phyloP scores from a whole-genome alignment of 1,284 basidiomycete genomes.

The Ceratobasidium sp. region DNA sequence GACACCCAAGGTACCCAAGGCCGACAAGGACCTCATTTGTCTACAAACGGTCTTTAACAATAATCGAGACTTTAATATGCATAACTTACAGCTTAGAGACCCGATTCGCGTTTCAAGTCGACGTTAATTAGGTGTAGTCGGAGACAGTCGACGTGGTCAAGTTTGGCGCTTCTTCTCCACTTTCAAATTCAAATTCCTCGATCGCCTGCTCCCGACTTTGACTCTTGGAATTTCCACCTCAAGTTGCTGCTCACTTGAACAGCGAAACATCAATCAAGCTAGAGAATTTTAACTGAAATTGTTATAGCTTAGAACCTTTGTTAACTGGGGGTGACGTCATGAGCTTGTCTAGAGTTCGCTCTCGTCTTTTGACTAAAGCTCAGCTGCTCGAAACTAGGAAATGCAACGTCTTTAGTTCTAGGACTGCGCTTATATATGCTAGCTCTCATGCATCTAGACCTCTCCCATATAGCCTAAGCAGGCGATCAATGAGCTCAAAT shows the following conservation, averaged over 20 bases:
- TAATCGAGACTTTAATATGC: background rate
- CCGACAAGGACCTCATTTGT: slow-evolving; percentile 40
- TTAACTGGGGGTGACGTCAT: no score
- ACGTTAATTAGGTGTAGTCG: background rate
- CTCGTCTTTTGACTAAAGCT: no score
- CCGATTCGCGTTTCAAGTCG: background rate
- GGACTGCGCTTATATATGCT: background rate
- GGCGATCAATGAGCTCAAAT: background rate
- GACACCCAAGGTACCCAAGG: slow-evolving; percentile 36
- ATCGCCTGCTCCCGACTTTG: no score
- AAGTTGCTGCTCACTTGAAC: no score
- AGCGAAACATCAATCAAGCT: no score
- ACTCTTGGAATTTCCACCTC: no score
- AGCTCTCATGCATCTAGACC: background rate
- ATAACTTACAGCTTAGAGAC: background rate
- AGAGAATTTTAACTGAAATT: no score
- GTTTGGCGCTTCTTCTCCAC: slow-evolving; percentile 20
- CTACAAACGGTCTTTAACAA: background rate
- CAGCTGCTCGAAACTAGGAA: no score
- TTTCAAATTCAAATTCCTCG: no score
- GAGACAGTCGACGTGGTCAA: slow-evolving; percentile 36
- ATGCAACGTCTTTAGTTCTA: background rate
- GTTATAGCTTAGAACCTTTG: no score
- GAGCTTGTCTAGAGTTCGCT: no score
- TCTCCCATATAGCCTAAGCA: background rate